Evolutionary conservation across 2,329 filamentous ascomycete species (phyloP), one percentile per base, ranked within the genome.

Genomic region (Aspergillus unguis): DNA sequence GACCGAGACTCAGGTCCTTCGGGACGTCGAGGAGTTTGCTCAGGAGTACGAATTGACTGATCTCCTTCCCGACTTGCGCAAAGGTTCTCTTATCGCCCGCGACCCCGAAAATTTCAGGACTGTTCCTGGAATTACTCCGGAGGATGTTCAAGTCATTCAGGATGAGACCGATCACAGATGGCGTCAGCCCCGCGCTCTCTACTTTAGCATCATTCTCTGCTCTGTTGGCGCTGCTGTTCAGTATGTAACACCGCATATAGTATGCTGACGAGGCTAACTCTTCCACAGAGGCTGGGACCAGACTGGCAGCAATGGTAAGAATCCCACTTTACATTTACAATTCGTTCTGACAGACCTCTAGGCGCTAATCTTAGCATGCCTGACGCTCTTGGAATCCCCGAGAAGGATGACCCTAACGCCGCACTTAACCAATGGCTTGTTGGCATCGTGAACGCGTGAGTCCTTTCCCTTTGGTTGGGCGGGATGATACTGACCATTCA

Each of bases 361-460:
- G 59, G 58, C 33, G 79, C 78, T 35, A 81, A 81, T 48, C 63
- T 81, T 26, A 77, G 71, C 3, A 81, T 79, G 59, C 77, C 78
- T 3, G 62, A 64, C 27, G 73, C 70, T 8, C 71, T 78, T 43
- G 71, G 70, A 36, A 82, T 78, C 27, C 65, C 69, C 2, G 66
- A 79, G 51, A 43, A 65, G 25, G 62, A 58, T 9, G 66, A 66
- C 38, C 70, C 72, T 8, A 61, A 71, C 26, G 73, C 74, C 32
- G 66, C 68, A 4, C 68, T 67, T 36, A 79, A 84, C 61, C 73
- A 74, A 17, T 83, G 81, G 75, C 73, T 88, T 32, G 75, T 88
- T n/a, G 87, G 87, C 41, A 70, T 88, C 2, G 74, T 90, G 56
- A 90, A 90, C 54, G 64, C 74, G 66, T 70, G 55, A 43, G 66